Base-by-base conservation (phyloP, 2,329 filamentous ascomycete species). In the Venturia carpophila region DNA sequence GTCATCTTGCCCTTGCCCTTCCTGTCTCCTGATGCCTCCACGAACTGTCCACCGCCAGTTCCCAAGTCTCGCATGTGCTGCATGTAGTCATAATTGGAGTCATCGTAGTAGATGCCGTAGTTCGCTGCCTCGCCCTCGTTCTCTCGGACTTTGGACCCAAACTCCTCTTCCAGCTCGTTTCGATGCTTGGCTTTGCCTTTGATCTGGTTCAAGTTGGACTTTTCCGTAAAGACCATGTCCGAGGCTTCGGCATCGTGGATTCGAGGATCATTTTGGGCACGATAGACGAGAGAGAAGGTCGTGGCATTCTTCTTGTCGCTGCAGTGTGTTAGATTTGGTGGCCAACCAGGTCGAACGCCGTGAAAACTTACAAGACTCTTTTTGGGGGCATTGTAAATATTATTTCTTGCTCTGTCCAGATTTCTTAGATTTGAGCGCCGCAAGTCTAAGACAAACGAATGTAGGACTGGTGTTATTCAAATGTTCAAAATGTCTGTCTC, bases 1-100 rank as follows among this genome's bases (percentile, higher is more conserved):
- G 85, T 86, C 75, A 87, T 45, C 10, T 47, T 61, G 24, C 42
- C 81, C 77, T 92, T 92, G 30, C 78, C 80, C 65, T 83, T 82
- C n/a, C 80, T 74, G 15, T 80, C 76, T 63, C 84, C 83, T n/a
- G 78, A 75, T 1, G 84, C 84, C 68, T 97, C 92, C 47, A 99
- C 83, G 73, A 96, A 97, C 39, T 88, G 85, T 65, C 92, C 88
- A 4, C 80, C 90, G 5, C 75, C 77, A 6, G 84, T 78, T 3
- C 80, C 91, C 55, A 99, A 79, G 71, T 97, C 94, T 65, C 92
- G 89, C 82, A 99, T 80, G 77, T 99, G 94, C 77, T 99, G 94
- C 94, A 99, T 99, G 79, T 99, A 99, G 77, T 99, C 94, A 78
- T 99, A 99, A 73, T 91, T 85, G 69, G 90, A 89, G 77, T 99